Evolutionary conservation across 2,329 filamentous ascomycete genomes (phyloP).

Genomic region (Orbilia ellipsospora): DNA sequence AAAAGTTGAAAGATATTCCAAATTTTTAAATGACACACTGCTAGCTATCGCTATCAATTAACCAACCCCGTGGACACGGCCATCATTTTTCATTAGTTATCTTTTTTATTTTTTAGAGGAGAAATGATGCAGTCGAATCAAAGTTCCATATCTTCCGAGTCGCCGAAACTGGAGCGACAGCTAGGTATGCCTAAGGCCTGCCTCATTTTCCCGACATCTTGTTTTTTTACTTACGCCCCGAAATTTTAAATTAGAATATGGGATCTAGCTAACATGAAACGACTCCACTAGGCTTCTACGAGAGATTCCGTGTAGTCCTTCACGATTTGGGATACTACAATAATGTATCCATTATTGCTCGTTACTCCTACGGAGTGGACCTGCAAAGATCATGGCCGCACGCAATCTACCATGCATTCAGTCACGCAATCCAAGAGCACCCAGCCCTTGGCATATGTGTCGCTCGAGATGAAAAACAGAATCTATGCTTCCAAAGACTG

Average conservation of each 20-base stretch:
- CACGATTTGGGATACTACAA: constrained; percentile 44
- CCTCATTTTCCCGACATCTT: constrained; percentile 2
- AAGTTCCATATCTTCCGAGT: constrained; percentile 16
- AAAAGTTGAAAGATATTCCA: constrained; percentile 3
- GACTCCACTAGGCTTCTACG: constrained; percentile 31
- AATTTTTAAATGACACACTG: neutral
- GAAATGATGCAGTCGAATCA: constrained; percentile 32
- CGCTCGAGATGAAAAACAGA: constrained; percentile 1
- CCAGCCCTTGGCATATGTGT: constrained; percentile 29
- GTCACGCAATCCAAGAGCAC: constrained; percentile 30
- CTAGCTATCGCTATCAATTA: neutral
- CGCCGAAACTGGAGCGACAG: constrained; percentile 23
- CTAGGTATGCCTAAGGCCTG: constrained; percentile 32
- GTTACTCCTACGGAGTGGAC: constrained; percentile 23
- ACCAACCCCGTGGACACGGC: neutral
- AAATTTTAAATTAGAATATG: constrained; percentile 8
- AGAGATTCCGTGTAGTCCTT: constrained; percentile 39
- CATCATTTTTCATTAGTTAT: neutral
- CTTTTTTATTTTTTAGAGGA: neutral
- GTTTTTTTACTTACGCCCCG: constrained; percentile 6
- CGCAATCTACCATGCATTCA: constrained; percentile 26
- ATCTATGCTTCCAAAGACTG: constrained; percentile 27
- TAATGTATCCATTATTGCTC: constrained; percentile 47
- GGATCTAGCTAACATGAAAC: neutral
- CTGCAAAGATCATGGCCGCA: constrained; percentile 25